Evolutionary conservation across 2,329 filamentous ascomycete genomes (phyloP).

Genomic region (Herpotrichia juniperi): DNA sequence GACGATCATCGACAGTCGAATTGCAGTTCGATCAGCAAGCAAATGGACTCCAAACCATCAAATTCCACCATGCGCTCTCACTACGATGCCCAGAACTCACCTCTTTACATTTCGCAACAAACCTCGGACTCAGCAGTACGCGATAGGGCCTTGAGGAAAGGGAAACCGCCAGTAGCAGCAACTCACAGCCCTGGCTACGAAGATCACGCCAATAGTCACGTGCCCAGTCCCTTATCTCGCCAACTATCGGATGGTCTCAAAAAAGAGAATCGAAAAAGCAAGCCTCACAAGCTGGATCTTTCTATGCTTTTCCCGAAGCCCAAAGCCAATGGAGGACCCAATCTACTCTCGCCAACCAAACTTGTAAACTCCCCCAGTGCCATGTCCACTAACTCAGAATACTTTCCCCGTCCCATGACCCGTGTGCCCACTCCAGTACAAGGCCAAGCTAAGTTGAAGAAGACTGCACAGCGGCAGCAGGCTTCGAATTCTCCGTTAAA

Average conservation of each 20-base stretch:
- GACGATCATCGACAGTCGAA: conserved; percentile 33
- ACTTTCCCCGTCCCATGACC: conserved; percentile 40
- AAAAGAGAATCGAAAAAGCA: conserved; percentile 36
- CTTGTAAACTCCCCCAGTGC: conserved; percentile 48
- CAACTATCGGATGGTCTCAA: conserved; percentile 25
- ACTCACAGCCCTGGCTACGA: background rate
- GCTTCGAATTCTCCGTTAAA: conserved; percentile 12
- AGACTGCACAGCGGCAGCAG: conserved; percentile 27
- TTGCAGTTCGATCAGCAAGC: conserved; percentile 34
- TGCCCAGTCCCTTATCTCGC: conserved; percentile 26
- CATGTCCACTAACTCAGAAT: conserved; percentile 46
- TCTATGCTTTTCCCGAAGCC: conserved; percentile 51
- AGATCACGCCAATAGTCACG: conserved; percentile 7
- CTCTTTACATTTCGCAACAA: conserved; percentile 51
- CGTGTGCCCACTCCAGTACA: conserved; percentile 35
- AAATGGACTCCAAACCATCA: conserved; percentile 39
- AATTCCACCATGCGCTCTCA: conserved; percentile 50
- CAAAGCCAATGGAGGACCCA: conserved; percentile 24
- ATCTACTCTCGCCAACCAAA: conserved; percentile 46
- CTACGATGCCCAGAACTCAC: conserved; percentile 50
- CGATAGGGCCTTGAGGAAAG: conserved; percentile 51
- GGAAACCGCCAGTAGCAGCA: conserved; percentile 35
- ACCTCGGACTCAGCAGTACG: conserved; percentile 52
- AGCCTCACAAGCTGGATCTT: conserved; percentile 47
- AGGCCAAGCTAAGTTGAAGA: conserved; percentile 30